phyloP scores from a whole-genome alignment of 2,329 filamentous ascomycete species.

The Colletotrichum caudatum region DNA sequence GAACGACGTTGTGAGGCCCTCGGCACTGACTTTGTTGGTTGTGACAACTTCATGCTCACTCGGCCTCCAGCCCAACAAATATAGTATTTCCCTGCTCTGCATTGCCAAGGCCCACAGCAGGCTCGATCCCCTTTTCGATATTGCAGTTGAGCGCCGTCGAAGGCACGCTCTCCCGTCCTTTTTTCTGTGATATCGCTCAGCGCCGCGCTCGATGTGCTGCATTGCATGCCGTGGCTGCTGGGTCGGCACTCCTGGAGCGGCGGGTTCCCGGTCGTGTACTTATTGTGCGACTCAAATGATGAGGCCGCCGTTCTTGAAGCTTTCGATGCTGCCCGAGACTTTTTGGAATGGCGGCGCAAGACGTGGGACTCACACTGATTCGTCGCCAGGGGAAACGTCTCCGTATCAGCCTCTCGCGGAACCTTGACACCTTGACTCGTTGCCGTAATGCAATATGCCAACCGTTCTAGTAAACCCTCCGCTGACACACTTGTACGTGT shows the following conservation, averaged over 20 bases:
- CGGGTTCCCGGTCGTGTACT: slow-evolving; percentile 1
- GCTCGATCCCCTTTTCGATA: not conserved
- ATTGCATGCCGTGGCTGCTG: slow-evolving; percentile 14
- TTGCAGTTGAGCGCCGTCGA: not conserved
- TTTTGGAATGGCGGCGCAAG: too few species aligned
- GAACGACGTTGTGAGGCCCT: not conserved
- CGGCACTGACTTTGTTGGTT: slow-evolving; percentile 6
- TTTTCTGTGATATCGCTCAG: not conserved
- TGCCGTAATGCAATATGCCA: too few species aligned
- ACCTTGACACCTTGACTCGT: too few species aligned
- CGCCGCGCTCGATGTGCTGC: not conserved
- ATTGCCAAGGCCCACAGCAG: not conserved
- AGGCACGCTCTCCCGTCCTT: not conserved
- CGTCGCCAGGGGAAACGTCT: too few species aligned
- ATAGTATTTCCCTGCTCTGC: slow-evolving; percentile 4
- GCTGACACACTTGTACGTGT: too few species aligned
- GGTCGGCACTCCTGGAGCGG: not conserved
- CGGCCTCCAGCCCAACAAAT: not conserved
- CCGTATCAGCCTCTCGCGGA: too few species aligned
- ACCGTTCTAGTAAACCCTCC: too few species aligned
- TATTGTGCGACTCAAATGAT: not conserved
- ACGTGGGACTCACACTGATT: too few species aligned
- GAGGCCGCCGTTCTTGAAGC: not conserved
- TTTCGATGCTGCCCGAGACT: too few species aligned
- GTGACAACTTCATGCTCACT: not conserved